Conservation (phyloP, 2,329 filamentous ascomycete genomes). For the Chrysoporthe puriensis region DNA sequence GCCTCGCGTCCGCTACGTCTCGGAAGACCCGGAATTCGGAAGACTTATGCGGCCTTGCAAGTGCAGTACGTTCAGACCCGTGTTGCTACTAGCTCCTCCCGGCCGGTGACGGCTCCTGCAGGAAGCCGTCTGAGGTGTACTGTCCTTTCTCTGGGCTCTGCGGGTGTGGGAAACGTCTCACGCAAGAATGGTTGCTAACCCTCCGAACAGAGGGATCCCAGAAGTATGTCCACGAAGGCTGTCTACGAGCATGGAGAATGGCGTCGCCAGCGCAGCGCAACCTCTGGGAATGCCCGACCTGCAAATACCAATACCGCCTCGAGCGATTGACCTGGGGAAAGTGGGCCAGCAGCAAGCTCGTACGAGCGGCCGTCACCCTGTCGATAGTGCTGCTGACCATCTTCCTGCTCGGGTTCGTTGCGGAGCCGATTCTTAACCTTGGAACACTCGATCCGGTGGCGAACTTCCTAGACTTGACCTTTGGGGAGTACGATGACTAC, state of each 20-base stretch:
- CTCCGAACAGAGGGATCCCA: slow-evolving; percentile 67
- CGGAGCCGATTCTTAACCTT: slow-evolving; percentile 88
- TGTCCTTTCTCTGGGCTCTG: neutral
- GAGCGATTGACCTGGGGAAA: slow-evolving; percentile 76
- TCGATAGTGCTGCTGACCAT: slow-evolving; percentile 71
- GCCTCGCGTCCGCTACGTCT: slow-evolving; percentile 61
- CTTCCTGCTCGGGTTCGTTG: slow-evolving; percentile 86
- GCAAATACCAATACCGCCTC: slow-evolving; percentile 80
- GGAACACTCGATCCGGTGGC: slow-evolving; percentile 76
- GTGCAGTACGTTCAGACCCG: slow-evolving; percentile 57
- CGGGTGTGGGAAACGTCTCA: neutral
- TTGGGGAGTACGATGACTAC: slow-evolving; percentile 44
- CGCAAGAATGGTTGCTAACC: slow-evolving; percentile 6
- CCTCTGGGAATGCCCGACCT: slow-evolving; percentile 88
- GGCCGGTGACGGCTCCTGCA: neutral
- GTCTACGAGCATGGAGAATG: slow-evolving; percentile 80
- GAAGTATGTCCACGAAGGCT: slow-evolving; percentile 92
- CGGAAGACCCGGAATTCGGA: slow-evolving; percentile 72
- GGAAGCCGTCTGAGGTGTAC: neutral
- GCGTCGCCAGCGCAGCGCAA: slow-evolving; percentile 71
- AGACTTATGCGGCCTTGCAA: slow-evolving; percentile 86
- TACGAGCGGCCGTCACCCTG: slow-evolving; percentile 73
- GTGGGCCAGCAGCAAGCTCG: slow-evolving; percentile 66
- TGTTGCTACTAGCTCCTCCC: neutral
- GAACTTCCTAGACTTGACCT: slow-evolving; percentile 58